Evolutionary conservation across 768 basidiomycete genomes (phyloP), one percentile per base, ranked within the genome.

Genomic region (Russula vinacea): DNA sequence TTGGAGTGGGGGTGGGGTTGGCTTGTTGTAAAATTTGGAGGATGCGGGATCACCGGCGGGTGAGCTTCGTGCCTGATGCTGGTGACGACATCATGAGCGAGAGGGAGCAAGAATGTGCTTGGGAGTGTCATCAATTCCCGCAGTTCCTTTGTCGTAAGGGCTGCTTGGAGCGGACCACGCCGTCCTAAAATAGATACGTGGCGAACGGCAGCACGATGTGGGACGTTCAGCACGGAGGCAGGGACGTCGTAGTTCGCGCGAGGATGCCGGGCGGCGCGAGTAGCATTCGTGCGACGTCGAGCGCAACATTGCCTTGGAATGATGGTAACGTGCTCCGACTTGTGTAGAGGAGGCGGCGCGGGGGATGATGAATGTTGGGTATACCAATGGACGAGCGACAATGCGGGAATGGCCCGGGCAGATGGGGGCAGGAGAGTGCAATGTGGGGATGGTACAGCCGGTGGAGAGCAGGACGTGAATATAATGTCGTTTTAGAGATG

Each of bases 381-480:
- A 77, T 99, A 98, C 95, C 94, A 98, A 68, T 94, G 90, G 1
- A 99, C 94, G 49, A 99, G 76, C 0, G 84, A 85, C 4, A 97
- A 79, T 0, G 94, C 94, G 1, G 93, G 84, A 2, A 87, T 73
- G 68, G 81, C 90, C 76, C 76, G 70, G 68, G 47, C 73, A 77
- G 71, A 80, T 19, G 69, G 83, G 51, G 80, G 80, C 7, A 86
- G 74, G 53, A 78, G 79, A 14, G 75, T 91, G 85, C 13, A 83
- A 73, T 40, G 80, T 77, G 16, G 91, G 83, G 51, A 87, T 73
- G 0, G 90, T 81, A 60, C 93, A 92, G 2, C 96, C 96, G 7
- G 92, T 89, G 0, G 95, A 87, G 67, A 98, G 85, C 17, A 98
- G 76, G 8, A 98, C 73, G 73, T 94, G 91, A 0, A 88, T 88